Conservation (phyloP, 2,329 filamentous ascomycete genomes). For the Neopestalotiopsis rosae region DNA sequence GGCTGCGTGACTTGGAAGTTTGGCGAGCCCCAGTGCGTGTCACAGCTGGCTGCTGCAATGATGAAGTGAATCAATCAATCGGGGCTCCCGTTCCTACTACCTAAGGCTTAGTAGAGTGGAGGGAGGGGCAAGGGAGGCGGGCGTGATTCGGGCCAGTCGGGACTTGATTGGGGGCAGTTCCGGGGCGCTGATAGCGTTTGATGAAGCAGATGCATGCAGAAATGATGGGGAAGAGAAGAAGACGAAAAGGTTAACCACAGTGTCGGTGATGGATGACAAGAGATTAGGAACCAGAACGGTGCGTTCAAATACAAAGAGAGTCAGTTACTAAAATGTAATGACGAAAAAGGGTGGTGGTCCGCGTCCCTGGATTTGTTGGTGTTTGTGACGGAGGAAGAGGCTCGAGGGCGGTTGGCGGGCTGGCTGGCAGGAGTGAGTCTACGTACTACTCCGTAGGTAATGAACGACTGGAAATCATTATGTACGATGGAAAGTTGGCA, state of each 20-base stretch:
- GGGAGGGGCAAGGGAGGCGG: neutral
- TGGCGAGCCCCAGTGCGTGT: neutral
- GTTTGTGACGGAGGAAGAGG: neutral
- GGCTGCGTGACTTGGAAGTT: neutral
- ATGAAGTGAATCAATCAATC: neutral
- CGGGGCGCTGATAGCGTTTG: neutral
- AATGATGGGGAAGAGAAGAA: too few relatives aligned
- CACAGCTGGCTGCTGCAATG: neutral
- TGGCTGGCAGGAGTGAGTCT: neutral
- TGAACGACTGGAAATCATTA: too few relatives aligned
- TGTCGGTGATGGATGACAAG: too few relatives aligned
- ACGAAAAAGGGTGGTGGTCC: neutral
- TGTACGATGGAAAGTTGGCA: too few relatives aligned
- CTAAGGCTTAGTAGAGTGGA: slow-evolving; percentile 1
- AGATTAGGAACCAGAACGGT: too few relatives aligned
- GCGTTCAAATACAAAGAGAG: too few relatives aligned
- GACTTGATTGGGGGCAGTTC: neutral
- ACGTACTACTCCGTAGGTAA: too few relatives aligned
- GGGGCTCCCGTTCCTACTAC: neutral
- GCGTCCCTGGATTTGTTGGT: neutral
- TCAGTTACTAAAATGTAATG: neutral
- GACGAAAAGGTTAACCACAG: too few relatives aligned
- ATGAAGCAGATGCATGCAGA: too few relatives aligned
- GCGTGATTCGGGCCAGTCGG: neutral
- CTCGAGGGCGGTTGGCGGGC: neutral